These are phyloP conservation scores for Panicum hallii DNA, from an alignment of 202 grass and related monocot species.

Conservation along the genomic window DNA sequence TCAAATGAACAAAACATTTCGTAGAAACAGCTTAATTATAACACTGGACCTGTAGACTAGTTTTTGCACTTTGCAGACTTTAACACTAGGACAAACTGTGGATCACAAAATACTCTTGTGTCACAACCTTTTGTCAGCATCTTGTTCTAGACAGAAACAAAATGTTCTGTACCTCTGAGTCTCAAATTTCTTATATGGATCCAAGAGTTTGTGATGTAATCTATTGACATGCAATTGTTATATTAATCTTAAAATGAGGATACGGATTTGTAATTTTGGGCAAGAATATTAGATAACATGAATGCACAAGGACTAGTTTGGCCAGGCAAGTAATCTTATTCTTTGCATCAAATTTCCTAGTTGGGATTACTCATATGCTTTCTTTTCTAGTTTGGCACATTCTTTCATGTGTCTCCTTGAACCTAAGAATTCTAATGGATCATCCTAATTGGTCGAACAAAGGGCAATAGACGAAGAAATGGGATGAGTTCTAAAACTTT, in stretches of 20 bases:
- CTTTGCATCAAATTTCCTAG: neutral
- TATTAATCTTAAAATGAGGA: constrained; percentile 4
- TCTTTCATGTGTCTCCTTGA: neutral
- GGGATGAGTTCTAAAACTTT: neutral
- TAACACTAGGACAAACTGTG: neutral
- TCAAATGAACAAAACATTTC: constrained; percentile 9
- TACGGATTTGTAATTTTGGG: neutral
- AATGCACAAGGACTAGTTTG: neutral
- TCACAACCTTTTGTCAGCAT: neutral
- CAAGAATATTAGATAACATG: neutral
- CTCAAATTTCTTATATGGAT: neutral
- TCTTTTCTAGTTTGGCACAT: neutral
- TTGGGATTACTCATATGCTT: neutral
- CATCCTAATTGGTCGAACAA: neutral
- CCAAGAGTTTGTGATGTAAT: neutral
- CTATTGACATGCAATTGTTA: neutral
- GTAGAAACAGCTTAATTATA: neutral
- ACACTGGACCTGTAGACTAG: too few relatives aligned
- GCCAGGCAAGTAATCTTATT: neutral
- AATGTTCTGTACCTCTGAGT: neutral
- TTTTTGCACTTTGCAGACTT: neutral
- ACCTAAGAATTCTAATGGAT: neutral
- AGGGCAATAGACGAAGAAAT: neutral
- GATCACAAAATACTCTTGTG: neutral
- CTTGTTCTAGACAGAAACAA: neutral